phyloP scores from a whole-genome alignment of 75 land plant species.

The Cunninghamia lanceolata region DNA sequence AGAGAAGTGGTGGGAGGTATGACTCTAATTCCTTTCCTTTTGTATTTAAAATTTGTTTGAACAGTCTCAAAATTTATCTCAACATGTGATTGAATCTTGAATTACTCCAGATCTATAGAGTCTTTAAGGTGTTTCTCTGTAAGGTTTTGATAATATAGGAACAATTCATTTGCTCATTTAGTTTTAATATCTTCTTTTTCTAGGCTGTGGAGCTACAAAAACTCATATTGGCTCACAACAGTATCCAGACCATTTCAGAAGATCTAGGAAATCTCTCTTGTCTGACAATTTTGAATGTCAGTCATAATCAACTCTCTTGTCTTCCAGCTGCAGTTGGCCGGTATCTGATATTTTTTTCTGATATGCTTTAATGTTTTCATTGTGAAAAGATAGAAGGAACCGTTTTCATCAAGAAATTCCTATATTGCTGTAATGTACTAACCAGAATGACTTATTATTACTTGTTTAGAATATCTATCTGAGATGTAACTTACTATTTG shows the following conservation, averaged over 20 bases:
- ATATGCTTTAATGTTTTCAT: slow-evolving; percentile 4
- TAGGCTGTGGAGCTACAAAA: slow-evolving; percentile 93
- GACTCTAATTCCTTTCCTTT: background rate
- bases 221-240: slow-evolving; percentile 87
- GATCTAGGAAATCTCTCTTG: slow-evolving; percentile 60
- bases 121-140: background rate
- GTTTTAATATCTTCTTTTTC: background rate
- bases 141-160: background rate
- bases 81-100: background rate
- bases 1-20: slow-evolving; percentile 99
- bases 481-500: background rate
- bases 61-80: background rate
- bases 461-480: background rate
- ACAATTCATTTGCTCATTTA: background rate
- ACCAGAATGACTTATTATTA: background rate
- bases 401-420: background rate
- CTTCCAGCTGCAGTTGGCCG: slow-evolving; percentile 85
- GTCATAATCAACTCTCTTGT: slow-evolving; percentile 71
- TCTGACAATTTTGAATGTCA: slow-evolving; percentile 71
- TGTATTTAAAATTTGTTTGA: background rate
- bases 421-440: background rate
- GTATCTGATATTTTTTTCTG: slow-evolving; percentile 31
- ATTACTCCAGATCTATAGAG: background rate
- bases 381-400: background rate
- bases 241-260: slow-evolving; percentile 62